Base-by-base conservation (phyloP, 1,284 basidiomycete genomes). In the Cryptococcus sp. region DNA sequence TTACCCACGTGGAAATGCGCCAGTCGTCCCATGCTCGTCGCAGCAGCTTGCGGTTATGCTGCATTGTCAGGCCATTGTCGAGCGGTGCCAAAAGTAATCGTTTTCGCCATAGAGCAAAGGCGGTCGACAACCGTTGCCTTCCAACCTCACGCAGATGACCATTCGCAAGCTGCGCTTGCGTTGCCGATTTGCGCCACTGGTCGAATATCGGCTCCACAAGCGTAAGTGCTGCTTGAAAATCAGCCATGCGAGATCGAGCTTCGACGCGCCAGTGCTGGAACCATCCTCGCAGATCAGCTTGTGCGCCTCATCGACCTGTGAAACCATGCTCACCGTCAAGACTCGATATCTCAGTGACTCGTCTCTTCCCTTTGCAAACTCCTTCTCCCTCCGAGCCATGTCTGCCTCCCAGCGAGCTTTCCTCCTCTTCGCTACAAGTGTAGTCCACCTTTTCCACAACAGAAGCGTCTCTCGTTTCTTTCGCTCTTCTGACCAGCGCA, bases 371-470 rank as follows among this genome's bases (percentile, higher is more conserved):
- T 54, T 52, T 19, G 54, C 54, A 13, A 70, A 65, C 2, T 17
- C 17, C 44, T 48, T 54, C 42, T 72, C 74, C 5, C 64, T 56
- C 42, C 59, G 41, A 41, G 47, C 61, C 68, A 77, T 63, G 44
- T 74, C 73, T 31, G 50, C 47, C 56, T 71, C 64, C 73, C 71
- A 76, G n/a, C 69, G 58, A 47, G 64, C 59, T 2, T 68, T 74
- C 25, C 67, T 61, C 11, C 40, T 56, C 48, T 59, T 58, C 25
- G 64, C 62, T 23, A 69, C 50, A 20, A 53, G 60, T 16, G 38
- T 16, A 20, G 68, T 60, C 74, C 76, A 77, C 22, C 48, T 42
- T 25, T 47, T 57, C 66, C 69, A 73, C 1, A 60, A 47, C 1
- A 22, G 11, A 10, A 47, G 50, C 4, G 46, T n/a, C 15, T 56